phyloP scores from a whole-genome alignment of 495 filamentous ascomycete genomes.

The Trypethelium eluteriae region DNA sequence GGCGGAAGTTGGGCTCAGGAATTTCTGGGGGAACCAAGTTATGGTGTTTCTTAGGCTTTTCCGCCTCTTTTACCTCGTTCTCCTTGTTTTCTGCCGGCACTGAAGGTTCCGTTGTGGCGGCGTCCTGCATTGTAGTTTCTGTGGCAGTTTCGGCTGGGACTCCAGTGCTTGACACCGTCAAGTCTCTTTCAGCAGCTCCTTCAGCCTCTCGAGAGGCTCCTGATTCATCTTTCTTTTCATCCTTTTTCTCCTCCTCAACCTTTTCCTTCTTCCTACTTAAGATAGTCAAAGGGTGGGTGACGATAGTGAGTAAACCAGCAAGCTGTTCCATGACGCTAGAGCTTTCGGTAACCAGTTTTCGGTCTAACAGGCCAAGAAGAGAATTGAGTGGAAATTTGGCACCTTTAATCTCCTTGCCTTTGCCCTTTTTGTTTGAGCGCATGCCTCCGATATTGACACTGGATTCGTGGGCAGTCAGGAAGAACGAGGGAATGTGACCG shows the following conservation, averaged over 20 bases:
- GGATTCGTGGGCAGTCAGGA: slow-evolving; percentile 89
- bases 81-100: slow-evolving; percentile 34
- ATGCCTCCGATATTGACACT: slow-evolving; percentile 64
- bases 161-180: not conserved
- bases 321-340: slow-evolving; percentile 90
- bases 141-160: not conserved
- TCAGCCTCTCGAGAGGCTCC: slow-evolving; percentile 22
- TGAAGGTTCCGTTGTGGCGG: slow-evolving; percentile 18
- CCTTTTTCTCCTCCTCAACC: slow-evolving; percentile 50
- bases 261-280: slow-evolving; percentile 77
- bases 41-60: slow-evolving; percentile 56
- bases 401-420: slow-evolving; percentile 62
- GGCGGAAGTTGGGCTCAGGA: slow-evolving; percentile 78
- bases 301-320: slow-evolving; percentile 73
- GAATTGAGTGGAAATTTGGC: slow-evolving; percentile 89
- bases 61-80: slow-evolving; percentile 26
- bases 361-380: slow-evolving; percentile 76
- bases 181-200: not conserved
- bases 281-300: slow-evolving; percentile 77
- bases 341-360: slow-evolving; percentile 89
- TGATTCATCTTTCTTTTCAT: slow-evolving; percentile 37
- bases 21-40: slow-evolving; percentile 76
- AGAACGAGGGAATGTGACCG: slow-evolving; percentile 74
- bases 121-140: slow-evolving; percentile 23
- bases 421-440: slow-evolving; percentile 75